A percentile compares a stretch with the other conserved stretches of the same genome.
phyloP scores from a whole-genome alignment of 805 yeast genomes.

The Saccharomycopsis sp. region DNA sequence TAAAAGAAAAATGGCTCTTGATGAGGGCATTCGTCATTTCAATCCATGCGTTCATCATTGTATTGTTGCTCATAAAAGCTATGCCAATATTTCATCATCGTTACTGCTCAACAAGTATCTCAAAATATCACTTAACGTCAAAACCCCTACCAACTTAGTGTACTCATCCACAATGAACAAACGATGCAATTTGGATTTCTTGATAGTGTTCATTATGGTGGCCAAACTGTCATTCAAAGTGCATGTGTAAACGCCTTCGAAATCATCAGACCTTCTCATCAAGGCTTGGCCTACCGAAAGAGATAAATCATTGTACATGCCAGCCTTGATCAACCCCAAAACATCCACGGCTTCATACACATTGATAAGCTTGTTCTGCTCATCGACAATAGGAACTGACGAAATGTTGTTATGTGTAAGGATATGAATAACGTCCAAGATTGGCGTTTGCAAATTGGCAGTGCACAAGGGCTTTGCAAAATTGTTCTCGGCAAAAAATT shows the following conservation, averaged over 20 bases:
- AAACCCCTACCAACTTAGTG: slow-evolving; percentile 70
- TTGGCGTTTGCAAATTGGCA: slow-evolving; percentile 85
- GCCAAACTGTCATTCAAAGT: slow-evolving; percentile 78
- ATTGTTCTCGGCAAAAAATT: slow-evolving; percentile 46
- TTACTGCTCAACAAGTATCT: slow-evolving; percentile 69
- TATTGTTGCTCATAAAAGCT: no score
- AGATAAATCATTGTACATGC: slow-evolving; percentile 82
- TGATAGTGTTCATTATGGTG: slow-evolving; percentile 85
- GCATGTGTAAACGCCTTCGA: slow-evolving; percentile 96
- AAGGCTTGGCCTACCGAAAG: slow-evolving; percentile 93
- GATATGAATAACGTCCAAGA: slow-evolving; percentile 81
- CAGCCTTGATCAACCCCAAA: slow-evolving; percentile 85
- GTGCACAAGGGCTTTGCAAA: slow-evolving; percentile 47
- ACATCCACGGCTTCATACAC: slow-evolving; percentile 97
- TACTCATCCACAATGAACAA: slow-evolving; percentile 84
- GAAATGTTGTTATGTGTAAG: slow-evolving; percentile 75
- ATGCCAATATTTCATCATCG: slow-evolving; percentile 16
- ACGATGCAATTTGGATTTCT: slow-evolving; percentile 85
- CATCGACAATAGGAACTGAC: slow-evolving; percentile 89
- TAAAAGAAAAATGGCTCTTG: no score
- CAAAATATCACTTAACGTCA: slow-evolving; percentile 85
- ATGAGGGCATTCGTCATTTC: no score
- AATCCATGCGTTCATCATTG: no score
- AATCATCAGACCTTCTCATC: slow-evolving; percentile 88
- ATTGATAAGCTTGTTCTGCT: slow-evolving; percentile 57